phyloP scores from a whole-genome alignment of 2,329 filamentous ascomycete species.

The Penicillium sp. region DNA sequence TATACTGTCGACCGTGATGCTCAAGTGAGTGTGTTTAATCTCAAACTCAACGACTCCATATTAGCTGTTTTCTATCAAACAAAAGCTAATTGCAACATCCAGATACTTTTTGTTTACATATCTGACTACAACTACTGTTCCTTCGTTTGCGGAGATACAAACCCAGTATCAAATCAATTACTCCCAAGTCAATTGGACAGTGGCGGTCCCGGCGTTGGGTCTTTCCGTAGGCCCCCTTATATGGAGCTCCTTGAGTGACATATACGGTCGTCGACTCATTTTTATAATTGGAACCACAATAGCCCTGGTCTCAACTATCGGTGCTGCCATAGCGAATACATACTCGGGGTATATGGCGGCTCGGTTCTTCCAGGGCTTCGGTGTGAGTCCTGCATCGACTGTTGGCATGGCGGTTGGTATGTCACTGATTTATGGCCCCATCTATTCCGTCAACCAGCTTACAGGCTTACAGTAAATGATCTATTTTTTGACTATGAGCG shows the following conservation, averaged over 20 bases:
- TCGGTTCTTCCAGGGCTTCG: slow-evolving; percentile 62
- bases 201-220: slow-evolving; percentile 58
- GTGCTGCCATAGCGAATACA: slow-evolving; percentile 44
- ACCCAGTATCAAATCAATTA: slow-evolving; percentile 51
- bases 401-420: slow-evolving; percentile 57
- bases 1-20: slow-evolving; percentile 58
- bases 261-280: slow-evolving; percentile 57
- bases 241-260: slow-evolving; percentile 56
- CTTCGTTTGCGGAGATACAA: slow-evolving; percentile 57
- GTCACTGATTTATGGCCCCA: slow-evolving; percentile 1
- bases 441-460: too few species aligned
- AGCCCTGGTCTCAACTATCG: slow-evolving; percentile 48
- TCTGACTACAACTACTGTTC: slow-evolving; percentile 61
- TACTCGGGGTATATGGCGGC: slow-evolving; percentile 62
- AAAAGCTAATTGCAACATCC: not conserved
- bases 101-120: slow-evolving; percentile 65
- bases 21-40: slow-evolving; percentile 56
- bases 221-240: slow-evolving; percentile 57
- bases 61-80: not conserved
- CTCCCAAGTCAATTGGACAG: slow-evolving; percentile 59
- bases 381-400: slow-evolving; percentile 58
- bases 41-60: too few species aligned
- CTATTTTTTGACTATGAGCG: slow-evolving; percentile 62
- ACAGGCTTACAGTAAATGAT: slow-evolving; percentile 49
- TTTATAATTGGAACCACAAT: slow-evolving; percentile 52